Base-by-base conservation (phyloP, 257 asterid genomes). In the Jasminum sambac region DNA sequence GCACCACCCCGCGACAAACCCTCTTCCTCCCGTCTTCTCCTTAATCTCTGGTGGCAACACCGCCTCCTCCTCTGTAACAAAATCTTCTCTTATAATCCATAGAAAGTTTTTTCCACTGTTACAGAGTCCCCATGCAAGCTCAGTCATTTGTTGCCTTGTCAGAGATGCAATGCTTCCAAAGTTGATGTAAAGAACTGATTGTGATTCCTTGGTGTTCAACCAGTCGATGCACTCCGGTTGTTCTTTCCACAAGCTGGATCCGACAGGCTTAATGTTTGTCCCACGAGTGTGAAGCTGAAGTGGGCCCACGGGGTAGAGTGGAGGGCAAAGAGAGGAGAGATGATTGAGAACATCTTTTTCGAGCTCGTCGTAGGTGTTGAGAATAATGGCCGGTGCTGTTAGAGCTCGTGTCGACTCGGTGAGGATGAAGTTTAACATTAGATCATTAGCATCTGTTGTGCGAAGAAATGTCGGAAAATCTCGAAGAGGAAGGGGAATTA, bases 121-220 rank as follows among this genome's bases (percentile, higher is more conserved):
- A 5, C 78, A 77, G 1, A 79, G 80, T 38, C 83, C 83, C 80
- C 80, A 79, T 4, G 83, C 80, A 34, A 79, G 65, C 46, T 79
- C 83, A 11, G 25, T 63, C 8, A 79, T 69, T 16, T 79, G 78
- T 5, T 63, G 62, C 16, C 16, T 55, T 6, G 34, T 8, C 11
- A 55, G 19, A 14, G 36, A 55, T 2, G 62, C 62, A 21, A 55
- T 11, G 57, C 69, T 65, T n/a, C 69, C 69, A 19, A 65, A 65
- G 19, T 65, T 65, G 57, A 65, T 57, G 21, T 24, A 24, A 65
- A 65, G 16, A 39, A 55, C 62, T 21, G 62, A 55, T 21, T 21
- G 34, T 11, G 34, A 11, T 13, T 55, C 62, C 34, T 55, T 55
- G 62, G 62, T 55, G 62, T 30, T 21, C 62, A 55, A 55, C 62